A percentile compares a stretch with the other conserved stretches of the same genome.
These are phyloP conservation scores for Talaromyces verruculosus DNA, from an alignment of 2,329 filamentous ascomycete genomes.

Conservation along the genomic window DNA sequence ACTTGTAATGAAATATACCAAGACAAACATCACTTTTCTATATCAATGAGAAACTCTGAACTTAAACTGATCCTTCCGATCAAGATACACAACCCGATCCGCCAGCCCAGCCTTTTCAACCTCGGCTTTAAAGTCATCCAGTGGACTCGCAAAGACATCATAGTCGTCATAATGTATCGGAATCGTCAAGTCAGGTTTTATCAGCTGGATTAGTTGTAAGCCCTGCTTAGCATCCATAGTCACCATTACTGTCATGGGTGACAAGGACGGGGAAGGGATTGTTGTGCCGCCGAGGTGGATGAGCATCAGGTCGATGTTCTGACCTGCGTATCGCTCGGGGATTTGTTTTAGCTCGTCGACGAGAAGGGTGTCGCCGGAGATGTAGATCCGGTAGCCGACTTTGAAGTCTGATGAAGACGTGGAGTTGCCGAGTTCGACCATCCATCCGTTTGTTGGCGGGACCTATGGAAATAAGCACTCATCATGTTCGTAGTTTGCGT, in stretches of 20 bases:
- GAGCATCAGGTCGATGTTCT: slow-evolving; percentile 65
- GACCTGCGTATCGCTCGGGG: slow-evolving; percentile 53
- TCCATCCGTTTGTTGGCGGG: slow-evolving; percentile 67
- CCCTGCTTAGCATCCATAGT: slow-evolving; percentile 68
- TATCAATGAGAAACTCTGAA: slow-evolving; percentile 38
- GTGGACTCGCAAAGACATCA: slow-evolving; percentile 59
- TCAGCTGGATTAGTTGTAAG: slow-evolving; percentile 58
- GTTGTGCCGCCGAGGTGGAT: slow-evolving; percentile 66
- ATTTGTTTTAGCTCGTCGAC: slow-evolving; percentile 64
- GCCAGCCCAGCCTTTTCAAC: slow-evolving; percentile 54
- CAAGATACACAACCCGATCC: slow-evolving; percentile 60
- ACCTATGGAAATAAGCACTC: slow-evolving; percentile 37
- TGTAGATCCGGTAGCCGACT: slow-evolving; percentile 62
- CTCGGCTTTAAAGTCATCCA: slow-evolving; percentile 60
- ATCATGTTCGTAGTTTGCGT: not conserved
- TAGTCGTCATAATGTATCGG: slow-evolving; percentile 67
- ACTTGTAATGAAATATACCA: not conserved
- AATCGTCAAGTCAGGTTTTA: slow-evolving; percentile 62
- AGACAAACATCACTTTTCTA: not conserved
- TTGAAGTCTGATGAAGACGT: slow-evolving; percentile 35
- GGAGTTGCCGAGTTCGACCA: slow-evolving; percentile 60
- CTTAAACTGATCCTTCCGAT: slow-evolving; percentile 58
- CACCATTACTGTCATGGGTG: slow-evolving; percentile 66
- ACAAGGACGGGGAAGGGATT: slow-evolving; percentile 59
- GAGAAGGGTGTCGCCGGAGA: slow-evolving; percentile 65